phyloP scores from a whole-genome alignment of 1,284 basidiomycete genomes.

The Ganoderma resinaceum region DNA sequence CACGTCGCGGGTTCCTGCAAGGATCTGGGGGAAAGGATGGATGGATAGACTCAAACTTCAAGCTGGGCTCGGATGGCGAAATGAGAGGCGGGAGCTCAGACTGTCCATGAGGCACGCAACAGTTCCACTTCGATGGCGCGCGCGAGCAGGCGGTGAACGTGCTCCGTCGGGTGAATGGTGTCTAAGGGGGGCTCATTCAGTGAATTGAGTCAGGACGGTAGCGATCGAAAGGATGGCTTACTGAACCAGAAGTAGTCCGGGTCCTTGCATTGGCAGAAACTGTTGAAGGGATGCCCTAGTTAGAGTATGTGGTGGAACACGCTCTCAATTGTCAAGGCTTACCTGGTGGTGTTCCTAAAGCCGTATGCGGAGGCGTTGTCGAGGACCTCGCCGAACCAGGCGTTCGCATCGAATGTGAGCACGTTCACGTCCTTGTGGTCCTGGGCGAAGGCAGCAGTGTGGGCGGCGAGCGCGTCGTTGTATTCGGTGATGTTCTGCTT shows the following conservation, averaged over 20 bases:
- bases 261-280: conserved; percentile 59
- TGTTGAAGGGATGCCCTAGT: conserved; percentile 29
- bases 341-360: conserved; percentile 61
- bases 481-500: conserved; percentile 50
- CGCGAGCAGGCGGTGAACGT: conserved; percentile 54
- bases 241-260: conserved; percentile 61
- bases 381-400: conserved; percentile 55
- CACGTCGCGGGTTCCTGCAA: not conserved
- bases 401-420: conserved; percentile 57
- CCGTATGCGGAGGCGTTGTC: conserved; percentile 50
- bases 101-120: conserved; percentile 23
- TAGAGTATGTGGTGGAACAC: not conserved
- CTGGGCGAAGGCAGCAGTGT: conserved; percentile 44
- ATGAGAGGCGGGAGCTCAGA: not conserved
- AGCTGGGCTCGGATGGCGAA: not conserved
- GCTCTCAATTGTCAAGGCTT: conserved; percentile 20
- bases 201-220: not conserved
- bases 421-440: conserved; percentile 48
- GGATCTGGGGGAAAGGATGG: not conserved
- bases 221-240: conserved; percentile 37
- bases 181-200: conserved; percentile 38
- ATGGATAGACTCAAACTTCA: not conserved
- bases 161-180: conserved; percentile 57
- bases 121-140: conserved; percentile 50
- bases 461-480: conserved; percentile 48